Evolutionary conservation across 371 early-diverging fungal species (phyloP).

Genomic region (Mucor plumbeus): DNA sequence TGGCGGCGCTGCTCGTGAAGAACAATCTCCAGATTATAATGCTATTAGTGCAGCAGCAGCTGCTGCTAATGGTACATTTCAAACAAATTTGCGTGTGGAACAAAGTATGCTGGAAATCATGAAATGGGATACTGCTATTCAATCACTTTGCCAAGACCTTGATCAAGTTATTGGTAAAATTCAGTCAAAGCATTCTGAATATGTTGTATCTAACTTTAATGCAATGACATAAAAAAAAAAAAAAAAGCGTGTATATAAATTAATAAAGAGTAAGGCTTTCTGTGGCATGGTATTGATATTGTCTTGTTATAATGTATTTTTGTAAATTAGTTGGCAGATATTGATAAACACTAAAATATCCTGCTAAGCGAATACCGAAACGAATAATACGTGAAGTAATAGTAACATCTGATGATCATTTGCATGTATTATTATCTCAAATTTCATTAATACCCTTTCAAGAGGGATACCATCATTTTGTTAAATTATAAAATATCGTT

Average conservation of each 20-base stretch:
- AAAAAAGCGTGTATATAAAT: background rate
- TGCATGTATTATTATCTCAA: no score
- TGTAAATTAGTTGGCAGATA: no score
- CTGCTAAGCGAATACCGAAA: no score
- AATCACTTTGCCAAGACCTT: conserved; percentile 63
- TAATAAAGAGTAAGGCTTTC: no score
- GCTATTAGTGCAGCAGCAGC: conserved; percentile 38
- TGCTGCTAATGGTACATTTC: conserved; percentile 36
- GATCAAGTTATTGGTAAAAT: conserved; percentile 63
- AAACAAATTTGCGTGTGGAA: conserved; percentile 39
- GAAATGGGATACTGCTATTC: conserved; percentile 69
- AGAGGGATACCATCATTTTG: no score
- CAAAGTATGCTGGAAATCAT: conserved; percentile 54
- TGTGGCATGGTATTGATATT: no score
- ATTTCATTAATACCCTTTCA: no score
- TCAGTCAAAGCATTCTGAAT: conserved; percentile 61
- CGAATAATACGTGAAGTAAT: no score
- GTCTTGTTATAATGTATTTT: no score
- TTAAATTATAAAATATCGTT: no score
- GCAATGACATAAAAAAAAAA: conserved; percentile 3
- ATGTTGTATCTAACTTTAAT: conserved; percentile 26
- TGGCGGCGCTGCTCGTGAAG: conserved; percentile 47
- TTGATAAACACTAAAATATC: no score
- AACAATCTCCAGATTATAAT: conserved; percentile 30
- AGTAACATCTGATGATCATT: no score